phyloP scores from a whole-genome alignment of 192 early-diverging fungal genomes.

The Linnemannia zychae region DNA sequence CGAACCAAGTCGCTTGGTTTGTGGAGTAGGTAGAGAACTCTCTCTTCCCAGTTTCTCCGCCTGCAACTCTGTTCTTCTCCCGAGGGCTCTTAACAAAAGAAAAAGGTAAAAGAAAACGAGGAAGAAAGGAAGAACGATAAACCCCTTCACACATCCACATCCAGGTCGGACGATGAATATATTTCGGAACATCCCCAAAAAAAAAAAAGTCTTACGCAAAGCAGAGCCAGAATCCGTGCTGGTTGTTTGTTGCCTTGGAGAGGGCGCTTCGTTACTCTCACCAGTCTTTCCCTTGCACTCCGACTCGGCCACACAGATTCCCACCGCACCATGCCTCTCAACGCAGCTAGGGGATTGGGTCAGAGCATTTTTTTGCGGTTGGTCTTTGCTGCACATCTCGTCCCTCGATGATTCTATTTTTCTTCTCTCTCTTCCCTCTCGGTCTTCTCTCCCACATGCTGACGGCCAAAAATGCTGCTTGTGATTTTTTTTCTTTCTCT shows the following conservation, averaged over 20 bases:
- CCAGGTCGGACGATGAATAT: background rate
- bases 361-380: constrained; percentile 4
- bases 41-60: background rate
- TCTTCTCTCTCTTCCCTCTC: background rate
- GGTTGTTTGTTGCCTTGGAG: background rate
- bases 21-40: background rate
- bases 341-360: background rate
- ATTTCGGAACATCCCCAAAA: constrained; percentile 2
- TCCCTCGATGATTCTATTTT: background rate
- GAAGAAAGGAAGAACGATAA: background rate
- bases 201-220: background rate
- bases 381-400: background rate
- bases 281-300: background rate
- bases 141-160: background rate
- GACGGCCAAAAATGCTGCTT: background rate
- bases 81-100: background rate
- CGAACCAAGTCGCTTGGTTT: background rate
- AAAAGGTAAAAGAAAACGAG: background rate
- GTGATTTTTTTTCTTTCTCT: background rate
- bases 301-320: background rate
- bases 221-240: background rate
- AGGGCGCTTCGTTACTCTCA: background rate
- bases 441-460: background rate
- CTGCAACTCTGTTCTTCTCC: no score
- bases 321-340: background rate